Conservation (phyloP, 108 stramenopile genomes). For the Cyclostephanos tholiformis region DNA sequence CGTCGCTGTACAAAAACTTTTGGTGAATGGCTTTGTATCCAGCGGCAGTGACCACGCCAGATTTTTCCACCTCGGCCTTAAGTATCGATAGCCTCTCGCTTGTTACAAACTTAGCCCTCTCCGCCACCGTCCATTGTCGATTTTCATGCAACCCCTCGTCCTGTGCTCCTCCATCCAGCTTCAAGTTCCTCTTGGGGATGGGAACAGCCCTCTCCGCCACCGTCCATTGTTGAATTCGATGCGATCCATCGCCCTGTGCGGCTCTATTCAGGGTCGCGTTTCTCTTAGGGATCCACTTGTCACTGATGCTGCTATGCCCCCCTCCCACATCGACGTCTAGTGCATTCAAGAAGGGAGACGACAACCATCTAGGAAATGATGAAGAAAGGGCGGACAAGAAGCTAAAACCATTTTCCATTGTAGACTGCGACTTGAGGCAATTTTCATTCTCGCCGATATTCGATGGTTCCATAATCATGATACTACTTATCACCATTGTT, state of each 20-base stretch:
- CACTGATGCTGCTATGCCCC: neutral
- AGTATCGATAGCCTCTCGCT: neutral
- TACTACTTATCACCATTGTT: too few species aligned
- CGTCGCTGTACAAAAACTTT: slow-evolving; percentile 4
- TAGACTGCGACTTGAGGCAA: neutral
- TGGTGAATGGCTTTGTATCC: neutral
- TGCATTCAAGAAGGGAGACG: neutral
- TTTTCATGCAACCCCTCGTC: neutral
- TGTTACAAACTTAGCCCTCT: neutral
- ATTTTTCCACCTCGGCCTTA: neutral
- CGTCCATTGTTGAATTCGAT: slow-evolving; percentile 2
- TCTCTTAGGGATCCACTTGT: neutral
- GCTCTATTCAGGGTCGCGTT: neutral
- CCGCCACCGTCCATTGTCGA: slow-evolving; percentile 2
- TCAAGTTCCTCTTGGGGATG: too few species aligned
- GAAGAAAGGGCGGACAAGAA: neutral
- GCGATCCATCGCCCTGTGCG: neutral
- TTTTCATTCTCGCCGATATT: neutral
- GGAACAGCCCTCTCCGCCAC: neutral
- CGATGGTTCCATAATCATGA: too few species aligned
- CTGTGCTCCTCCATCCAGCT: neutral
- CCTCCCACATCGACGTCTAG: neutral
- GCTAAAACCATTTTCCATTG: neutral
- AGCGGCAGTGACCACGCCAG: neutral
- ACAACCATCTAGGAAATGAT: neutral